These are phyloP conservation scores for Sarocladium kiliense DNA, from an alignment of 2,329 filamentous ascomycete species.

Conservation along the genomic window DNA sequence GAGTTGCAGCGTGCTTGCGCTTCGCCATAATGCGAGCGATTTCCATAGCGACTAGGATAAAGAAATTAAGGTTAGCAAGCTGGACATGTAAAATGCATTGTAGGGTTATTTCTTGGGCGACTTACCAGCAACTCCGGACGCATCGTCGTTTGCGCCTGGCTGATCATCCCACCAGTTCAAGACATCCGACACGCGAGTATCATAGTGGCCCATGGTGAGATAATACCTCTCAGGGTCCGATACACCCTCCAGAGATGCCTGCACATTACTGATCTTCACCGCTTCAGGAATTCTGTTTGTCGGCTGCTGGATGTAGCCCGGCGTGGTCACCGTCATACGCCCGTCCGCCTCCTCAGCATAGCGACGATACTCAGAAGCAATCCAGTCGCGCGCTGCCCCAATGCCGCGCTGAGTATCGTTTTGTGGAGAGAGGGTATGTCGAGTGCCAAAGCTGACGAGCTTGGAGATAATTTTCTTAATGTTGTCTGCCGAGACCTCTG, in stretches of 20 bases:
- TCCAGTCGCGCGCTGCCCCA: constrained; percentile 53
- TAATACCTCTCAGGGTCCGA: constrained; percentile 43
- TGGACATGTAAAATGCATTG: background rate
- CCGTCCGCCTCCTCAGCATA: constrained; percentile 44
- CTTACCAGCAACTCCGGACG: constrained; percentile 37
- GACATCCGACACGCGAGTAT: constrained; percentile 44
- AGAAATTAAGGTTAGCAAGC: background rate
- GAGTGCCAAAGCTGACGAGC: constrained; percentile 50
- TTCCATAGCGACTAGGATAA: constrained; percentile 44
- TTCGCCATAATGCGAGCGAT: constrained; percentile 47
- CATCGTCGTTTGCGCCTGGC: constrained; percentile 55
- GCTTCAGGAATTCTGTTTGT: constrained; percentile 43
- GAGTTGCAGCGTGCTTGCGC: constrained; percentile 41
- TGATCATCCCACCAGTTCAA: constrained; percentile 46
- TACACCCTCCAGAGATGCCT: constrained; percentile 44
- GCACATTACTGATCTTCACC: constrained; percentile 47
- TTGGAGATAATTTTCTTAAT: constrained; percentile 47
- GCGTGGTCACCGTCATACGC: constrained; percentile 42
- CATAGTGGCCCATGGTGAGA: constrained; percentile 52
- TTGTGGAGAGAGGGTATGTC: constrained; percentile 50
- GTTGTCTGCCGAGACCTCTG: constrained; percentile 29
- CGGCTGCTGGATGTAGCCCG: constrained; percentile 45
- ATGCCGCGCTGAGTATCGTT: constrained; percentile 47
- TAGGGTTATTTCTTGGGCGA: background rate
- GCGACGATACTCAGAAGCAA: constrained; percentile 41